Base-by-base conservation (phyloP, 495 filamentous ascomycete genomes). In the Ramalina peruviana region DNA sequence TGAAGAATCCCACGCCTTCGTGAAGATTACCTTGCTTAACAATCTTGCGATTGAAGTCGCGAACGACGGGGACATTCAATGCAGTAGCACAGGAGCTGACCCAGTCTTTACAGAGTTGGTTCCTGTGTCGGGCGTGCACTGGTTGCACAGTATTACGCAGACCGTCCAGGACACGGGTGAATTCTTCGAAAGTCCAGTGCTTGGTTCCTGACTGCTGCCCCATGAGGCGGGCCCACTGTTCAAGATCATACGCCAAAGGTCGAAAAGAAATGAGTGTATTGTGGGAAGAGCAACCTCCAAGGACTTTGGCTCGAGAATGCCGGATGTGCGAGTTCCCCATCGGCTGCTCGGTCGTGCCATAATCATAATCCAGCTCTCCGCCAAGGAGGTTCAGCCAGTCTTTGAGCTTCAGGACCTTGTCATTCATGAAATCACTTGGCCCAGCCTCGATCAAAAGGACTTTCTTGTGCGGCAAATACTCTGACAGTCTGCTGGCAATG, bases 201-300 rank as follows among this genome's bases (percentile, higher is more conserved):
- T 71, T 76, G 64, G 79, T 83, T 23, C 85, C 86, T 15, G 15
- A 16, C 21, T 48, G 45, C n/a, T 37, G 17, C n/a, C 45, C 45
- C 17, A 48, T n/a, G 46, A 80, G 69, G 55, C 73, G 66, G 47
- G 81, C 74, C 86, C 86, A 92, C 55, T 76, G 66, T 44, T 80
- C 69, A 65, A 80, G 74, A 62, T 92, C 85, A 66, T 85, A 84
- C 61, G 83, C 76, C 59, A 89, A 89, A 3, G 85, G 83, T 19
- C 85, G 76, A 71, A 88, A 89, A 4, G 82, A 86, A 60, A 92
- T 88, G 48, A 89, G 71, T 25, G 86, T 89, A 60, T 92, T 92
- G 71, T 92, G 86, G 42, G 80, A 84, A 20, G 83, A 87, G 72
- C 86, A 92, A 49, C 86, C 86, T 54, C 86, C 86, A 23, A 92